Evolutionary conservation across 306 rosid genomes (phyloP).

Genomic region (Gastrolobium bilobum): DNA sequence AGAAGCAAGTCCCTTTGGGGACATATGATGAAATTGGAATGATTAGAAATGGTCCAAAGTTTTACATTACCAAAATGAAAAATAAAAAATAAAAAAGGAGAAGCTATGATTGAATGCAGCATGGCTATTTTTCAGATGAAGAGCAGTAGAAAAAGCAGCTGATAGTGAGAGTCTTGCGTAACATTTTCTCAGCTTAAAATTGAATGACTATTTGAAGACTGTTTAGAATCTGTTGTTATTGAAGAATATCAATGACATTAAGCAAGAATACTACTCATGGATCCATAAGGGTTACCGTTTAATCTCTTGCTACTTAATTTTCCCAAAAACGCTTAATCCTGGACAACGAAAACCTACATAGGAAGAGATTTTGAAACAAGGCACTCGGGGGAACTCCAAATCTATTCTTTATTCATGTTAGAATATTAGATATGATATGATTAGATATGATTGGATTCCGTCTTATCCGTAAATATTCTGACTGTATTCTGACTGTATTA

Average conservation of each 20-base stretch:
- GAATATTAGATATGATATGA: no score
- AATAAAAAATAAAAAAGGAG: neutral
- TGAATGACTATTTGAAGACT: neutral
- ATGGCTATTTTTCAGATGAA: slow-evolving; percentile 19
- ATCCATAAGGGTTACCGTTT: neutral
- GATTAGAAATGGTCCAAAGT: neutral
- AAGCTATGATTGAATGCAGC: neutral
- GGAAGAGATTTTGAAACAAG: slow-evolving; percentile 17
- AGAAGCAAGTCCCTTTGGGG: neutral
- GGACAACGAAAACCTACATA: neutral
- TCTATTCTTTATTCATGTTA: slow-evolving; percentile 28
- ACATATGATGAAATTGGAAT: neutral
- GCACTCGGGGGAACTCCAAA: neutral
- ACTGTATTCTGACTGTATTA: no score
- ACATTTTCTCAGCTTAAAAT: slow-evolving; percentile 23
- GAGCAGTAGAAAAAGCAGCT: slow-evolving; percentile 1
- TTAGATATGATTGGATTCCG: no score
- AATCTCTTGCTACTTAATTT: neutral
- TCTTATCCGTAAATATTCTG: no score
- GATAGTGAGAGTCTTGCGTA: neutral
- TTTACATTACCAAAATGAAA: neutral
- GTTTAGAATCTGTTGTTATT: slow-evolving; percentile 18
- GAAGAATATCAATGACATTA: slow-evolving; percentile 15
- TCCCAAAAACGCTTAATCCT: neutral
- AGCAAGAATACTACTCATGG: neutral